Conservation (phyloP, 202 grass and related monocot species). For the Alloteropsis angusta region DNA sequence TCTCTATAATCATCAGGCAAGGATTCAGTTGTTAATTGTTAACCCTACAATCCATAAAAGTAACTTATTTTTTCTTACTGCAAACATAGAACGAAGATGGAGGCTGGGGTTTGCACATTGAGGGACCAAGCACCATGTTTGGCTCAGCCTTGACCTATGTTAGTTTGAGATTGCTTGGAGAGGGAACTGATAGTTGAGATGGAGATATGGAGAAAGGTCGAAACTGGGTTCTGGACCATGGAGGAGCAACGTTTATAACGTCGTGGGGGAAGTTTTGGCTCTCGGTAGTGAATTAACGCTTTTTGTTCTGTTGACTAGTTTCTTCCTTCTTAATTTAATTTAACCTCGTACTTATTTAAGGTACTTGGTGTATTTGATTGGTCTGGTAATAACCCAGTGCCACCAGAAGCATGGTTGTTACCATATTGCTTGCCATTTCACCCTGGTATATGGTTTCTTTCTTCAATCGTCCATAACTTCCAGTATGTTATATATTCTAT, state of each 20-base stretch:
- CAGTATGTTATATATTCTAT: neutral
- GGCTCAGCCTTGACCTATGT: slow-evolving; percentile 67
- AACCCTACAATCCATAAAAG: neutral
- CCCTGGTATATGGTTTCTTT: slow-evolving; percentile 35
- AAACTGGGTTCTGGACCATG: slow-evolving; percentile 78
- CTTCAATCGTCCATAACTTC: neutral
- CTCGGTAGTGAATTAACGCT: slow-evolving; percentile 31
- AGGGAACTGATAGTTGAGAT: slow-evolving; percentile 46
- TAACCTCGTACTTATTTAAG: slow-evolving; percentile 22
- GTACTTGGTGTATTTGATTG: slow-evolving; percentile 94
- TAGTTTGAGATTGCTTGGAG: slow-evolving; percentile 66
- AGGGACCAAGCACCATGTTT: slow-evolving; percentile 85
- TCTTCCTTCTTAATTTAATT: slow-evolving; percentile 8
- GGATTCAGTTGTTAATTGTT: neutral
- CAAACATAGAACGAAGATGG: slow-evolving; percentile 70
- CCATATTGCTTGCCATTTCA: slow-evolving; percentile 67
- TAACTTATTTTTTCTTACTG: neutral
- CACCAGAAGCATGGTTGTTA: slow-evolving; percentile 77
- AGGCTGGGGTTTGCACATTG: slow-evolving; percentile 88
- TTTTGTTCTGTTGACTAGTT: neutral
- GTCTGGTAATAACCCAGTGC: slow-evolving; percentile 88
- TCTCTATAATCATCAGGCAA: slow-evolving; percentile 86
- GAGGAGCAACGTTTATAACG: slow-evolving; percentile 59
- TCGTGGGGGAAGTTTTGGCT: slow-evolving; percentile 98
- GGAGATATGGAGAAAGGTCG: slow-evolving; percentile 71